phyloP scores from a whole-genome alignment of 352 stramenopile genomes.

The Thraustochytrium striatum region DNA sequence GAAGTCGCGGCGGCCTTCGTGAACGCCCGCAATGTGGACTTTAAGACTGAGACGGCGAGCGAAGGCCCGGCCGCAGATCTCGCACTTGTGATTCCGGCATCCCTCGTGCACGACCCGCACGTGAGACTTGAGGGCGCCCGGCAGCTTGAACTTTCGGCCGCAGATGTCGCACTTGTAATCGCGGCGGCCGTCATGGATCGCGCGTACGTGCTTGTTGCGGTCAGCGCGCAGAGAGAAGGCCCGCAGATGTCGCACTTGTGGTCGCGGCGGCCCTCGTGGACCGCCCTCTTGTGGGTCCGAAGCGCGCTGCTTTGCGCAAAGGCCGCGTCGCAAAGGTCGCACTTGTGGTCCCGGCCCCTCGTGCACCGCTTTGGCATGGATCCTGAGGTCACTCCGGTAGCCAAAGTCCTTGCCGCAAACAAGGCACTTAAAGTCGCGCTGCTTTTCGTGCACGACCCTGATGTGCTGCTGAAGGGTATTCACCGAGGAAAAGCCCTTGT shows the following conservation, averaged over 20 bases:
- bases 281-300: not conserved
- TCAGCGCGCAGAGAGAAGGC: not conserved
- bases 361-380: too few species aligned
- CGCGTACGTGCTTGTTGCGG: constrained; percentile 7
- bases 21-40: not conserved
- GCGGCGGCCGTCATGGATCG: not conserved
- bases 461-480: constrained; percentile 6
- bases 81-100: not conserved
- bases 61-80: not conserved
- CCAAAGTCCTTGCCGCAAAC: constrained; percentile 16
- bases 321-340: too few species aligned
- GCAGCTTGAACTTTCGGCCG: not conserved
- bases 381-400: too few species aligned
- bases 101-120: constrained; percentile 6
- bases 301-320: too few species aligned
- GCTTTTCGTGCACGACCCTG: not conserved
- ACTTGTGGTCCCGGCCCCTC: too few species aligned
- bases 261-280: constrained; percentile 10
- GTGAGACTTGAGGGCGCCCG: not conserved
- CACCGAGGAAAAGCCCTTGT: not conserved
- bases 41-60: not conserved
- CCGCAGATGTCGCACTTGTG: constrained; percentile 12
- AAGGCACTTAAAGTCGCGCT: not conserved
- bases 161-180: constrained; percentile 6
- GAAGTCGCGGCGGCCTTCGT: not conserved